Evolutionary conservation across 257 asterid genomes (phyloP), one percentile per base, ranked within the genome.

Genomic region (Nicotiana undulata): DNA sequence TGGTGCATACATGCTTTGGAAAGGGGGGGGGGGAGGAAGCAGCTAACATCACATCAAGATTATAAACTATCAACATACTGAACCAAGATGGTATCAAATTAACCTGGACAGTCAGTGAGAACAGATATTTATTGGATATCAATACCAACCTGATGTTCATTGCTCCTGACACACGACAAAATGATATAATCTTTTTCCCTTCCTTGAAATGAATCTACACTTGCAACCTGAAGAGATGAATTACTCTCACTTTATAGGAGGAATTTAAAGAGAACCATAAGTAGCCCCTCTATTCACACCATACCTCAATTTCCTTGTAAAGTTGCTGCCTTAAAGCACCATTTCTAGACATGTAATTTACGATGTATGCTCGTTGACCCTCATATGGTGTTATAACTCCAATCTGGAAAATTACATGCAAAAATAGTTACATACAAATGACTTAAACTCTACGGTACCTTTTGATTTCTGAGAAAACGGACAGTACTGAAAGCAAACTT

Each of bases 371-470:
- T 82, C 99, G 90, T 85, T 96, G 99, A 51, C 99, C 98, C 89
- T 96, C 98, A 79, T 96, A 96, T 60, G 99, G 99, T 51, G 98
- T 96, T 83, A 96, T 96, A 74, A 96, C 98, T 85, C 99, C 99
- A 82, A 96, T 96, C 98, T 96, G 88, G 37, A 68, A 79, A 79
- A 80, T 29, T 61, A 81, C 53, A 63, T n/a, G 82, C 2, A 77
- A 76, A 5, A 65, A 81, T 58, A 37, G 55, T 68, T 37, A 7
- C 12, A 37, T 37, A 37, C 55, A 12, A 44, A 72, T 22, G 60
- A 24, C 49, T 68, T 22, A 72, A 46, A 72, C 78, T 72, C 60
- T 55, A n/a, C n/a, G n/a, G n/a, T 46, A 72, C 58, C 20, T 44
- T 72, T 18, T 72, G 40, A 46, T 13, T 46, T 12, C 60, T 15